phyloP scores from a whole-genome alignment of 148 eudicot genomes.

The Camellia japonica region DNA sequence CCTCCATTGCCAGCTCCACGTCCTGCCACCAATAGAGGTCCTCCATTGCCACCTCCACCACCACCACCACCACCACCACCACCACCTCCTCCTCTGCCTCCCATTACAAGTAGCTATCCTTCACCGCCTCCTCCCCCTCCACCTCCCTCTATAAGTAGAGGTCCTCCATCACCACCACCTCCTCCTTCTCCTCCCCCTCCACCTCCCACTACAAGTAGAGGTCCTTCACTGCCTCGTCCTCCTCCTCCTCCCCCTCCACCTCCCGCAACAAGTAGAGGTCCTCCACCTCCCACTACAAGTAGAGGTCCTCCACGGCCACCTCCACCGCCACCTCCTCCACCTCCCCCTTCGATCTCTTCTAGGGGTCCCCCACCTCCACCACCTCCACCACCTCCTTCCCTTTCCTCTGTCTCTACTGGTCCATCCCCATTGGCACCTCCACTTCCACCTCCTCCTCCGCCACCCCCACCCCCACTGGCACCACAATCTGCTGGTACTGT shows the following conservation, averaged over 20 bases:
- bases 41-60: slow-evolving; percentile 14
- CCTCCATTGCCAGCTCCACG: slow-evolving; percentile 11
- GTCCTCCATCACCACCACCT: slow-evolving; percentile 1
- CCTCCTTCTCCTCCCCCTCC: neutral
- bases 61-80: slow-evolving; percentile 8
- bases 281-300: slow-evolving; percentile 24
- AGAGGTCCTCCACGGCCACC: slow-evolving; percentile 23
- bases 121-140: slow-evolving; percentile 20
- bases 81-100: slow-evolving; percentile 14
- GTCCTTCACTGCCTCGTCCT: neutral
- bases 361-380: slow-evolving; percentile 38
- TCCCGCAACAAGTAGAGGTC: slow-evolving; percentile 17
- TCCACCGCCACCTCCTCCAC: slow-evolving; percentile 26
- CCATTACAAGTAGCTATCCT: neutral
- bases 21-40: neutral
- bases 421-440: slow-evolving; percentile 6
- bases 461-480: slow-evolving; percentile 32
- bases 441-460: slow-evolving; percentile 38
- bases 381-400: slow-evolving; percentile 28
- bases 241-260: slow-evolving; percentile 27
- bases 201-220: slow-evolving; percentile 13
- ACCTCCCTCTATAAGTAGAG: slow-evolving; percentile 16
- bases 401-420: slow-evolving; percentile 15
- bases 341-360: slow-evolving; percentile 17
- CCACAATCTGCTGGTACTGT: slow-evolving; percentile 14